Evolutionary conservation across 345 rosid genomes (phyloP).

Genomic region (Citrus glauca): DNA sequence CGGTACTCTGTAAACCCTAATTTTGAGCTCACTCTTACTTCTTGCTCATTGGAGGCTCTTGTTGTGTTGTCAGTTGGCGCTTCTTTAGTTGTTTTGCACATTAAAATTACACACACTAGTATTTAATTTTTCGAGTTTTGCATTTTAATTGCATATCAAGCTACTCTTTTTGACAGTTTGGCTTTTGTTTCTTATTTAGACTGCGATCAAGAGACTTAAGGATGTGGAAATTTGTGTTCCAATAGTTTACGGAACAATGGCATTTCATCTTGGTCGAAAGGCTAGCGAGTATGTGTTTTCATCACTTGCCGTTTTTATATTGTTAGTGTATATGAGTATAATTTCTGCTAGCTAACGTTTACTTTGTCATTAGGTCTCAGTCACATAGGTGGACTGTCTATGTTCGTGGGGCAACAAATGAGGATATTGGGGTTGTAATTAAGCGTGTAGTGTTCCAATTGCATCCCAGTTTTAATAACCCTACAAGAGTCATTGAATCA

Average conservation of each 20-base stretch:
- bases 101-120: neutral
- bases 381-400: slow-evolving; percentile 87
- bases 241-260: slow-evolving; percentile 70
- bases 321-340: neutral
- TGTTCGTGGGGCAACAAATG: slow-evolving; percentile 75
- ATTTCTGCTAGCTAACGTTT: neutral
- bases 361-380: slow-evolving; percentile 42
- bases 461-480: slow-evolving; percentile 79
- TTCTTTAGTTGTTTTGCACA: neutral
- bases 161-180: neutral
- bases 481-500: slow-evolving; percentile 58
- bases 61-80: neutral
- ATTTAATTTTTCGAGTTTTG: neutral
- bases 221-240: slow-evolving; percentile 69
- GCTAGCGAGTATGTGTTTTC: slow-evolving; percentile 64
- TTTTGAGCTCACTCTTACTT: neutral
- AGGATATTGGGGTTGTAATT: slow-evolving; percentile 61
- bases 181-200: slow-evolving; percentile 25
- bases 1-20: slow-evolving; percentile 27
- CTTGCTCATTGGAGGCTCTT: neutral
- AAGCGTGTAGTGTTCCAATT: slow-evolving; percentile 66
- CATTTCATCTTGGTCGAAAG: slow-evolving; percentile 69
- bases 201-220: slow-evolving; percentile 39
- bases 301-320: neutral
- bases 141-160: neutral